phyloP scores from a whole-genome alignment of 2,329 filamentous ascomycete species.

The Ophiostoma sp. region DNA sequence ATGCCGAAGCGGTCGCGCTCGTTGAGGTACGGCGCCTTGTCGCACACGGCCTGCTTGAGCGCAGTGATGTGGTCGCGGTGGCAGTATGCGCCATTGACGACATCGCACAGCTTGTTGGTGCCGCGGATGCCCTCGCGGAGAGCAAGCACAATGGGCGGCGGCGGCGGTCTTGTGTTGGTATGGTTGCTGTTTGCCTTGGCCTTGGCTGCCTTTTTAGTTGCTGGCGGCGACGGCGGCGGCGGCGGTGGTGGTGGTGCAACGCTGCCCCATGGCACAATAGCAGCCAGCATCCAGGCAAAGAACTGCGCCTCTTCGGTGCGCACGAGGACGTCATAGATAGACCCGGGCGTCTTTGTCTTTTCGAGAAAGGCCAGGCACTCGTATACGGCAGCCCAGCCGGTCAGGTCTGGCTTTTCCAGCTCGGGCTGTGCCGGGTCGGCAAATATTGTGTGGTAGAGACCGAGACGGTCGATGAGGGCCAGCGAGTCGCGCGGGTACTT shows the following conservation, averaged over 20 bases:
- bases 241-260: conserved; percentile 36
- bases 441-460: conserved; percentile 68
- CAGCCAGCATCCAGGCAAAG: conserved; percentile 69
- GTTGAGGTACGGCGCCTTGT: conserved; percentile 41
- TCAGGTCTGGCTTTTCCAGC: conserved; percentile 51
- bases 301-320: conserved; percentile 61
- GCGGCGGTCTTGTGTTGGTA: conserved; percentile 28
- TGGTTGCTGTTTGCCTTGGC: conserved; percentile 14
- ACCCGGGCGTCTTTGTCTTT: conserved; percentile 40
- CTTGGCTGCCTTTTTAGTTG: not conserved
- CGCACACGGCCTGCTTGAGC: conserved; percentile 48
- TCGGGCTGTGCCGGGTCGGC: conserved; percentile 56
- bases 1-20: conserved; percentile 65
- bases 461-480: conserved; percentile 59
- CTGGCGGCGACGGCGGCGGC: conserved; percentile 36
- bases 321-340: conserved; percentile 52
- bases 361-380: conserved; percentile 53
- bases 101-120: conserved; percentile 66
- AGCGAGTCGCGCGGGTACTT: conserved; percentile 55
- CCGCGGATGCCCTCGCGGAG: conserved; percentile 73
- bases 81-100: conserved; percentile 42
- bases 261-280: conserved; percentile 67
- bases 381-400: conserved; percentile 60
- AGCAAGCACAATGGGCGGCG: conserved; percentile 57
- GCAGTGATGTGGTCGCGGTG: conserved; percentile 26